Base-by-base conservation (phyloP, 768 basidiomycete species). In the Cantharellus cinnabarinus region DNA sequence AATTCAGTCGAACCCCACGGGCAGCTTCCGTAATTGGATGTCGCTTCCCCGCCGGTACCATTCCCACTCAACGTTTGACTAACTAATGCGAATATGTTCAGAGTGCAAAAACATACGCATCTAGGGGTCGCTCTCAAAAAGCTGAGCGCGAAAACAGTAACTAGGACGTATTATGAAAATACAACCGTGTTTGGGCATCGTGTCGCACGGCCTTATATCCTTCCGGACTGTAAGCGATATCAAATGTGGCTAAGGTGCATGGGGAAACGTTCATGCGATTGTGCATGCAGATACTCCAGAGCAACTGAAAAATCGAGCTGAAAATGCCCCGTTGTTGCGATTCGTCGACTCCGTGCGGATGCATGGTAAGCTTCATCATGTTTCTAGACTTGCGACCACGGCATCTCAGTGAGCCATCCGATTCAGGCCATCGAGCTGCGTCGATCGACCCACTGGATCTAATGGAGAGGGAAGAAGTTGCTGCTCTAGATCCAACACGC, bases 361-460 rank as follows among this genome's bases (percentile, higher is more conserved):
- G 35, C 68, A 68, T 64, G 66, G 69, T 48, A 29, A 48, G 10
- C 63, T 4, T 50, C 57, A 58, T 60, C 59, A 29, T 37, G 41
- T 38, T 54, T 14, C 35, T 37, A 5, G 2, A 35, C 81, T 75
- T 10, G 29, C 44, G 44, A 48, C 10, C 10, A 10, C 10, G 0
- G 85, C 89, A 63, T 85, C 84, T 48, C 44, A 10, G 44, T 29
- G 20, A 29, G 20, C 20, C 20, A 29, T 48, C 29, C 29, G 44
- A 10, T 29, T 10, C 44, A 48, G 44, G 52, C 0, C 89, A 90
- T 65, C 79, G 87, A 39, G 87, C 88, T 2, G 88, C 89, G 0
- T 75, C 77, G 50, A 85, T 94, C 48, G 90, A 95, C 66, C 90
- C 91, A 0, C 71, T 94, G 41, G 89, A 90, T 68, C 71, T 94